Base-by-base conservation (phyloP, 345 rosid species). In the Hypericum perforatum region DNA sequence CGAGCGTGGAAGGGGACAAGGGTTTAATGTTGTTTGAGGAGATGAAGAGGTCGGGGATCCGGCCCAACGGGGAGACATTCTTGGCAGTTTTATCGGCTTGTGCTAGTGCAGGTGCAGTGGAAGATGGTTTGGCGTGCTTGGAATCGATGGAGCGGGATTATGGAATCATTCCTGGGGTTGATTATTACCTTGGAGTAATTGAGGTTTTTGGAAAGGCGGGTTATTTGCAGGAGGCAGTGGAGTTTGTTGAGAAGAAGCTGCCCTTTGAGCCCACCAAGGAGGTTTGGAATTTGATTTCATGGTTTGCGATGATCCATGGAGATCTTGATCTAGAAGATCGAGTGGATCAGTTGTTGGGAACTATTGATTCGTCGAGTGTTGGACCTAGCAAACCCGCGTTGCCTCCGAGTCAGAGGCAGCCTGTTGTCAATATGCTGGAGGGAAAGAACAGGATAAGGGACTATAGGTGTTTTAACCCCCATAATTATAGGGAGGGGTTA, bases 291-390 rank as follows among this genome's bases (percentile, higher is more conserved):
- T 58, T 70, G 38, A 41, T 76, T 6, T 38, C 59, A 56, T 57
- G 53, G 12, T 68, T 64, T 58, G 82, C 82, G 7, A 64, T 16
- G 41, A 57, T 74, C 63, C 82, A 76, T 42, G 84, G 88, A 16
- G 82, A 78, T 63, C n/a, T 70, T 48, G 82, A 78, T 43, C 80
- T 78, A 11, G 80, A 76, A 58, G 75, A 78, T 44, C 77, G 0
- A 14, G 59, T 51, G 0, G 74, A 65, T 40, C 77, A 76, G 63
- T 56, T 68, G 58, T 57, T 70, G 71, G 50, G 61, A 42, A 57
- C 61, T 54, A 44, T 63, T 46, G 74, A 70, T 69, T 76, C 74
- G 38, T 64, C 76, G 7, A 45, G 9, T 48, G 56, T 47, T 10
- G 16, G 15, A 43, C 63, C 50, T 57, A 45, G 63, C 11, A 63